Base-by-base conservation (phyloP, 2,329 filamentous ascomycete genomes). In the Microthyrium microscopicum region DNA sequence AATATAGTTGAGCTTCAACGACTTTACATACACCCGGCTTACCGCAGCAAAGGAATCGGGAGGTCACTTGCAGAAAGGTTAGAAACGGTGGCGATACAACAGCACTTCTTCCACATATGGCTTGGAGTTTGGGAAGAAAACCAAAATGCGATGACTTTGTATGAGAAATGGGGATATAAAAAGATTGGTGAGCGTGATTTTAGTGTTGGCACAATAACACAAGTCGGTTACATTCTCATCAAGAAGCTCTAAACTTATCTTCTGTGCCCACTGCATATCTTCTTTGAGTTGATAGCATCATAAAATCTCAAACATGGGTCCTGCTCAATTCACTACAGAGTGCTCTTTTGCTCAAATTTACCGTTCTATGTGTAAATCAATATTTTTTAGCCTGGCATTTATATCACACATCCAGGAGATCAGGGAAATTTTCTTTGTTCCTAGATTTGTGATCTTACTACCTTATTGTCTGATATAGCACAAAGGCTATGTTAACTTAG, bases 81-180 rank as follows among this genome's bases (percentile, higher is more conserved):
- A 16, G 20, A 22, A 11, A n/a, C 35, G 1, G 42, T 57, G 38
- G 58, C 59, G 2, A 43, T 46, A 29, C 41, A 49, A 4, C 46
- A 54, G 19, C 58, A 53, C 0, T 61, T 53, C 20, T 45, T 42
- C 25, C 22, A 54, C 18, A 45, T 64, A 13, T 65, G 61, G 60
- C 42, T 64, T 7, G 60, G 60, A 0, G 60, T 64, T 7, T 64
- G 61, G 61, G 56, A 64, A 32, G 55, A 61, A 39, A 64, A 63
- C 33, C 22, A 34, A 2, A 49, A 42, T 20, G 59, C 60, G 1
- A 47, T 51, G 17, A 48, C 37, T 21, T 46, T 56, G 4, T 65
- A 65, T 41, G 48, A 48, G 36, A 54, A 48, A 41, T 49, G 53
- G 42, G 61, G 61, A 0, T 65, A 57, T 35, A 38, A 35, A 12